Conservation (phyloP, 441 rosid genomes). For the Populus hybrid region DNA sequence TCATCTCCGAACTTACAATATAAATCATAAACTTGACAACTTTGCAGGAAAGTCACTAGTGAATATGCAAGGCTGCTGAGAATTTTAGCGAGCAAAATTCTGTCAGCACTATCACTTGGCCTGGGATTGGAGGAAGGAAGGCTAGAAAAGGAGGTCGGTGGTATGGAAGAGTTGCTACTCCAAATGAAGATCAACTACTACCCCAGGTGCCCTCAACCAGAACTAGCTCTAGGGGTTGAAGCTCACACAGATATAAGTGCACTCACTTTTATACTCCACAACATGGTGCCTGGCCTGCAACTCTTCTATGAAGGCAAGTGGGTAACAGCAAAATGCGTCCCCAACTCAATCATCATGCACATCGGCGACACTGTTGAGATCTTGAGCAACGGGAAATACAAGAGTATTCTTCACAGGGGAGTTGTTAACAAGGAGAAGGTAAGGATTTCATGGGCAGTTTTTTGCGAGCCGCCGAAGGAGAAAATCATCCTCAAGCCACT, state of each 20-base stretch:
- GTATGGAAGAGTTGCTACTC: slow-evolving; percentile 73
- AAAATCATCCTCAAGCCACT: slow-evolving; percentile 84
- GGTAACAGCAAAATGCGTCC: slow-evolving; percentile 88
- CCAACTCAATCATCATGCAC: slow-evolving; percentile 89
- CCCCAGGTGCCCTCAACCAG: slow-evolving; percentile 95
- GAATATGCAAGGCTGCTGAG: slow-evolving; percentile 83
- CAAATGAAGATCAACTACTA: slow-evolving; percentile 93
- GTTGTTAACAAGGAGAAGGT: slow-evolving; percentile 92
- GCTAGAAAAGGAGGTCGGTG: slow-evolving; percentile 86
- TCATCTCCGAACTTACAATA: background rate
- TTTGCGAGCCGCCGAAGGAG: slow-evolving; percentile 93
- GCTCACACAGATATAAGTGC: slow-evolving; percentile 89
- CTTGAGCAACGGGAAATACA: slow-evolving; percentile 83
- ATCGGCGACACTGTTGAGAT: slow-evolving; percentile 88
- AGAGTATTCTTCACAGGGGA: slow-evolving; percentile 90
- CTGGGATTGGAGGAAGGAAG: slow-evolving; percentile 78
- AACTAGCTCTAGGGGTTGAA: slow-evolving; percentile 90
- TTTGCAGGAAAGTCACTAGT: slow-evolving; percentile 58
- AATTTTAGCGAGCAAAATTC: slow-evolving; percentile 54
- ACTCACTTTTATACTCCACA: slow-evolving; percentile 90
- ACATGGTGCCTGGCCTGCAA: slow-evolving; percentile 96
- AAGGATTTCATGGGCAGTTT: slow-evolving; percentile 93
- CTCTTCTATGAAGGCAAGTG: slow-evolving; percentile 76
- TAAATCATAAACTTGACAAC: background rate
- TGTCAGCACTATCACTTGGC: slow-evolving; percentile 59